phyloP scores from a whole-genome alignment of 179 eudicot species.

The Sideroxylon spinosum region DNA sequence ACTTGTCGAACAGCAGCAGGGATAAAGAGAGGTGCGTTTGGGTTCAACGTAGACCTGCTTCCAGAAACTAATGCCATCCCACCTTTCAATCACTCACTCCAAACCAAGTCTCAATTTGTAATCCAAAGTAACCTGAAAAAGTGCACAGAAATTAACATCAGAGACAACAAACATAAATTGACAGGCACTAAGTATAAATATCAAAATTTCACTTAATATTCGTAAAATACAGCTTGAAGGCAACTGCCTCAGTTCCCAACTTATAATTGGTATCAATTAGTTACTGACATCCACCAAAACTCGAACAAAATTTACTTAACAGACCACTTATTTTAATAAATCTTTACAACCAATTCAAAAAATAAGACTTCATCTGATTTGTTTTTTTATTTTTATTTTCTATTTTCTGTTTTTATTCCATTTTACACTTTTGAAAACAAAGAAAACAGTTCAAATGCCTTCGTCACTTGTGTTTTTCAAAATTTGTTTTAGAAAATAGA shows the following conservation, averaged over 20 bases:
- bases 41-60: constrained; percentile 68
- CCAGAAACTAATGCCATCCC: constrained; percentile 71
- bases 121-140: constrained; percentile 11
- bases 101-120: not conserved
- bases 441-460: too few relatives aligned
- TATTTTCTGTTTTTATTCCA: too few relatives aligned
- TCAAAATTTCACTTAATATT: not conserved
- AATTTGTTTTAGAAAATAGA: too few relatives aligned
- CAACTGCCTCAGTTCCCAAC: too few relatives aligned
- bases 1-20: constrained; percentile 78
- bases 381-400: too few relatives aligned
- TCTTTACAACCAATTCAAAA: too few relatives aligned
- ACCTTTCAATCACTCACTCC: constrained; percentile 5
- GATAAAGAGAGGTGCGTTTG: constrained; percentile 81
- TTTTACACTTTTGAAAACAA: too few relatives aligned
- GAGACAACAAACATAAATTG: not conserved
- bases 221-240: not conserved
- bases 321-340: not conserved
- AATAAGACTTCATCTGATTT: too few relatives aligned
- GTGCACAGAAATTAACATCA: not conserved
- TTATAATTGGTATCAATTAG: not conserved
- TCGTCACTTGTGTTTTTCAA: too few relatives aligned
- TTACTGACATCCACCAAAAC: not conserved
- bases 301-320: not conserved
- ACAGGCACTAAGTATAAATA: not conserved